Percentiles rank a stretch among this genome's conserved stretches.
phyloP scores from a whole-genome alignment of 257 asterid genomes.

The Ligustrum vulgare region DNA sequence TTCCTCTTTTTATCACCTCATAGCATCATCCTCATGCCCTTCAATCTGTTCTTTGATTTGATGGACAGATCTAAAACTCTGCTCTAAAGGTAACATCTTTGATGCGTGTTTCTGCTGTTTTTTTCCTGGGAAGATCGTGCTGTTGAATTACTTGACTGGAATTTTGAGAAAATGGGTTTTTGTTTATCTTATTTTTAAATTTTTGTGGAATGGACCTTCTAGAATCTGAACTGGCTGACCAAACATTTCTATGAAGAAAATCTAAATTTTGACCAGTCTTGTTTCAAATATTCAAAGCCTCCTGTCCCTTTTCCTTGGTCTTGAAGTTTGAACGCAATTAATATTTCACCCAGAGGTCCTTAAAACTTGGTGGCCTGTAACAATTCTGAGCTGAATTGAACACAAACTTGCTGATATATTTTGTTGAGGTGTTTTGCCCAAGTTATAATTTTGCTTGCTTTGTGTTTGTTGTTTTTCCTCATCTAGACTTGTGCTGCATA shows the following conservation, averaged over 20 bases:
- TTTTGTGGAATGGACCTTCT: constrained; percentile 26
- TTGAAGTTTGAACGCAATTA: constrained; percentile 30
- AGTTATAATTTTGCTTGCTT: constrained; percentile 15
- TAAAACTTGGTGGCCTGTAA: constrained; percentile 3
- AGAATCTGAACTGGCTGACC: constrained; percentile 34
- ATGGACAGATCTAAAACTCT: constrained; percentile 36
- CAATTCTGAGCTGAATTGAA: constrained; percentile 10
- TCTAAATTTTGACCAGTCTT: constrained; percentile 35
- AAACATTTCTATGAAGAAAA: constrained; percentile 22
- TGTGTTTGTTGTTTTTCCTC: constrained; percentile 4
- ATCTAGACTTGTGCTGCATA: constrained; percentile 7
- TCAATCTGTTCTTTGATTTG: constrained; percentile 26
- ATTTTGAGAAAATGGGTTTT: neutral
- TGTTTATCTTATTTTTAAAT: neutral
- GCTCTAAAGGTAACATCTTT: constrained; percentile 35
- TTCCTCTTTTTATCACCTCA: constrained; percentile 14
- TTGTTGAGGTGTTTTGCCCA: neutral
- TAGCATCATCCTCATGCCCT: constrained; percentile 26
- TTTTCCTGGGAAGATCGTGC: neutral
- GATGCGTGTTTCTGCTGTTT: neutral
- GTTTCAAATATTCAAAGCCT: constrained; percentile 24
- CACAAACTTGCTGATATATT: neutral
- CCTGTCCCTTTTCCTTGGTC: constrained; percentile 25
- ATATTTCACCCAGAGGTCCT: constrained; percentile 17
- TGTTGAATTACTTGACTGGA: neutral